Conservation (phyloP, 2,329 filamentous ascomycete species). For the Fusarium sarcochroum region DNA sequence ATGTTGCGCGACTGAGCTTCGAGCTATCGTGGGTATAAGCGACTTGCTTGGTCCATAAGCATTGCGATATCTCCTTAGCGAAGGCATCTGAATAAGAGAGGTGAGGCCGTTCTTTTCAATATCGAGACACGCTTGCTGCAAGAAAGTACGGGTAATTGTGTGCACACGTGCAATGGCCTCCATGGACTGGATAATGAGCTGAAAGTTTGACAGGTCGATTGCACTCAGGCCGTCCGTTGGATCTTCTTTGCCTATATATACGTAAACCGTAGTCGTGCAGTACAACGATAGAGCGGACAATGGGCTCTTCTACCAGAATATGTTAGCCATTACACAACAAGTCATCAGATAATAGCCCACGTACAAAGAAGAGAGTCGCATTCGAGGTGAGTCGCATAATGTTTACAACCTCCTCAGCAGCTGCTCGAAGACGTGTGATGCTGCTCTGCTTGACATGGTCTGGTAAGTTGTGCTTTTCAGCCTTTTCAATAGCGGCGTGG, state of each 20-base stretch:
- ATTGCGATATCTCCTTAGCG: slow-evolving; percentile 52
- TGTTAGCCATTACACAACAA: background rate
- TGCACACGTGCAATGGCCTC: slow-evolving; percentile 81
- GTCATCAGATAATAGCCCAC: slow-evolving; percentile 48
- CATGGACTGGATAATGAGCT: slow-evolving; percentile 85
- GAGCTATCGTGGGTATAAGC: slow-evolving; percentile 64
- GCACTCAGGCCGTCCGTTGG: slow-evolving; percentile 71
- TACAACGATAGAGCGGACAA: slow-evolving; percentile 82
- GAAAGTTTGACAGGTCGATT: slow-evolving; percentile 66
- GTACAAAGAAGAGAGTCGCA: slow-evolving; percentile 75
- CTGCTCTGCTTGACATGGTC: slow-evolving; percentile 77
- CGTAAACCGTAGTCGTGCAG: slow-evolving; percentile 85
- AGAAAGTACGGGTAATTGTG: slow-evolving; percentile 83
- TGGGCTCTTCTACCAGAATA: slow-evolving; percentile 51
- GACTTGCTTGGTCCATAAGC: slow-evolving; percentile 50
- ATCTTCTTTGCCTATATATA: slow-evolving; percentile 80
- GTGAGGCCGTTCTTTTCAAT: slow-evolving; percentile 69
- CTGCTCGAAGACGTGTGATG: slow-evolving; percentile 79
- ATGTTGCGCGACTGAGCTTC: slow-evolving; percentile 60
- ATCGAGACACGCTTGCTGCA: slow-evolving; percentile 89
- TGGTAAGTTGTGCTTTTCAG: slow-evolving; percentile 78
- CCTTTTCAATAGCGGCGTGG: slow-evolving; percentile 88
- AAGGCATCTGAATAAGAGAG: slow-evolving; percentile 54
- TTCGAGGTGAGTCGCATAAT: slow-evolving; percentile 86
- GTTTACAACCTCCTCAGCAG: slow-evolving; percentile 86